Percentiles rank a stretch among this genome's conserved stretches.
Evolutionary conservation across 345 rosid species (phyloP).

Genomic region (Turritis glabra): DNA sequence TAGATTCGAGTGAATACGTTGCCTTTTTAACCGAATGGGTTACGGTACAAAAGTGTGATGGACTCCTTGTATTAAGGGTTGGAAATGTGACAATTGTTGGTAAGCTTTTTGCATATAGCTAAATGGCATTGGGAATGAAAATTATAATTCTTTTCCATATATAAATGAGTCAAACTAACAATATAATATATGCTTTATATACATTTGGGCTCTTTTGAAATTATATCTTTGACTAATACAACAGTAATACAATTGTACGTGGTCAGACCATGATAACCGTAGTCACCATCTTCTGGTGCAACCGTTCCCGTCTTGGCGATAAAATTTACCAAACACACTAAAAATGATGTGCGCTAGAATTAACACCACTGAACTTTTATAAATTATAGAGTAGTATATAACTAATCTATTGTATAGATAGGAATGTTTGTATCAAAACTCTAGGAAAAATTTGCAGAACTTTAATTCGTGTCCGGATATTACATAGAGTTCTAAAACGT

Average conservation of each 20-base stretch:
- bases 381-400: background rate
- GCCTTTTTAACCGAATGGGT: constrained; percentile 17
- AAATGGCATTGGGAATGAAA: constrained; percentile 43
- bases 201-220: constrained; percentile 15
- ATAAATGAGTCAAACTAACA: constrained; percentile 32
- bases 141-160: constrained; percentile 11
- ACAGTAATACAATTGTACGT: constrained; percentile 5
- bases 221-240: constrained; percentile 29
- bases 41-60: constrained; percentile 30
- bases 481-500: constrained; percentile 20
- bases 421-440: constrained; percentile 9
- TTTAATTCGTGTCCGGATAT: background rate
- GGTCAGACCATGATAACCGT: constrained; percentile 20
- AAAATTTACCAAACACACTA: constrained; percentile 9
- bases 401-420: background rate
- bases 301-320: background rate
- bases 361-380: background rate
- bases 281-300: constrained; percentile 5
- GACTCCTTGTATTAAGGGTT: constrained; percentile 41
- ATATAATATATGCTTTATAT: constrained; percentile 2
- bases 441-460: background rate
- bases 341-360: background rate
- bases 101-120: constrained; percentile 33
- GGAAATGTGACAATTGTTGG: constrained; percentile 20
- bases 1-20: background rate